These are phyloP conservation scores for Candida caryicola DNA, from an alignment of 805 yeast species.

Conservation along the genomic window DNA sequence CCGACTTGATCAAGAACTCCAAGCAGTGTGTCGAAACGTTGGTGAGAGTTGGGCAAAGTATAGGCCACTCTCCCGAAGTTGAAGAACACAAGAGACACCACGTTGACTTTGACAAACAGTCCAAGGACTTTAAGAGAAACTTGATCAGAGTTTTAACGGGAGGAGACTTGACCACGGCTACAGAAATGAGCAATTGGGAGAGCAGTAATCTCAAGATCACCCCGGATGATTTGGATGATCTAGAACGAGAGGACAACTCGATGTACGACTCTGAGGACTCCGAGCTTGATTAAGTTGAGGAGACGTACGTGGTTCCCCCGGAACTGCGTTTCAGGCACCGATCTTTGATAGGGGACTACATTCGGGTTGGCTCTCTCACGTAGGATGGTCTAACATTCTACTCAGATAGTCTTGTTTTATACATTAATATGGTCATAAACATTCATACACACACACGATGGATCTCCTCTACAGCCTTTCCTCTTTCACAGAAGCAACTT, in stretches of 20 bases:
- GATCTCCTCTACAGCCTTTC: too few species aligned
- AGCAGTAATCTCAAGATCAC: conserved; percentile 26
- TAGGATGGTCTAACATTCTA: too few species aligned
- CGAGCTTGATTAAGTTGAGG: conserved; percentile 15
- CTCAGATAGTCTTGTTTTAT: too few species aligned
- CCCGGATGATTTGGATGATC: conserved; percentile 19
- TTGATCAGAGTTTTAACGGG: conserved; percentile 61
- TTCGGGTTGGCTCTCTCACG: too few species aligned
- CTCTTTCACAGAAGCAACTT: too few species aligned
- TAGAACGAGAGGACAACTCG: conserved; percentile 11
- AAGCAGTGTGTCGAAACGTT: conserved; percentile 71
- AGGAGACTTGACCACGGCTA: conserved; percentile 37
- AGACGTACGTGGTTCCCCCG: too few species aligned
- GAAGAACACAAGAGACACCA: conserved; percentile 50
- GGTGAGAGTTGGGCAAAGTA: conserved; percentile 85
- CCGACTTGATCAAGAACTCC: conserved; percentile 71
- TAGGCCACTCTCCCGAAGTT: conserved; percentile 65
- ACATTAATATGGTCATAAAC: too few species aligned
- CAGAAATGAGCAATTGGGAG: conserved; percentile 39
- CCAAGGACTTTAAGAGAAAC: conserved; percentile 45
- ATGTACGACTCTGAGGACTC: conserved; percentile 8
- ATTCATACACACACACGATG: too few species aligned
- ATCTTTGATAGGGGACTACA: too few species aligned
- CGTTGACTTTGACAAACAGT: conserved; percentile 44
- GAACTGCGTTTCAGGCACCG: too few species aligned